Percentiles rank a stretch among this genome's conserved stretches.
phyloP scores from a whole-genome alignment of 768 basidiomycete genomes.

The Cystofilobasidium bisporidii region DNA sequence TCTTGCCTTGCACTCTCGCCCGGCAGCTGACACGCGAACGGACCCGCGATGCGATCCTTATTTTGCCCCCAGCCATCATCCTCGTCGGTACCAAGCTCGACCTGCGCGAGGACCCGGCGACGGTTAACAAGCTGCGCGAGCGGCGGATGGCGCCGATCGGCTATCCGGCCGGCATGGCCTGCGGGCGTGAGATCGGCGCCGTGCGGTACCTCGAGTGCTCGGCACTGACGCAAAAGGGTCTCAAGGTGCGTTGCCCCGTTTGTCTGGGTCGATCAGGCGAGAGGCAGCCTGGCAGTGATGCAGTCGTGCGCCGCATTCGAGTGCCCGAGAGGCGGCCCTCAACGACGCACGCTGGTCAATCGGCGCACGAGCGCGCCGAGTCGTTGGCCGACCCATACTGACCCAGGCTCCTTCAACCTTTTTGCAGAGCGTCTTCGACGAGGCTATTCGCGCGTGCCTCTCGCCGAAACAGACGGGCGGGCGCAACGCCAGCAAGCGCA shows the following conservation, averaged over 20 bases:
- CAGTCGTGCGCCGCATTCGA: too few relatives aligned
- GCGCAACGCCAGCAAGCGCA: neutral
- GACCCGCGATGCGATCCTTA: too few relatives aligned
- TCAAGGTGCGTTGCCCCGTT: constrained; percentile 44
- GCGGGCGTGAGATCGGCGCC: constrained; percentile 88
- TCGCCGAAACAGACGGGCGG: constrained; percentile 32
- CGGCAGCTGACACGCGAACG: too few relatives aligned
- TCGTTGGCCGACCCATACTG: too few relatives aligned
- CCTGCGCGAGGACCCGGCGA: constrained; percentile 85
- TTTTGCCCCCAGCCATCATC: constrained; percentile 7
- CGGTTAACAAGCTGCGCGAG: constrained; percentile 85
- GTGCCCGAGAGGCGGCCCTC: too few relatives aligned
- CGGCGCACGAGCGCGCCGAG: too few relatives aligned
- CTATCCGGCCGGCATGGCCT: constrained; percentile 79
- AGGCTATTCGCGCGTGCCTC: constrained; percentile 87
- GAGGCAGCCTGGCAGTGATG: too few relatives aligned
- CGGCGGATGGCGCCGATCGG: constrained; percentile 94
- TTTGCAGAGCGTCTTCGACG: constrained; percentile 84
- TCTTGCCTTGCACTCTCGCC: too few relatives aligned
- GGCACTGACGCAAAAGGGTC: constrained; percentile 90
- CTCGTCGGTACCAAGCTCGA: constrained; percentile 44
- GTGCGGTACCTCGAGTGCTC: constrained; percentile 96
- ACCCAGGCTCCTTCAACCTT: neutral
- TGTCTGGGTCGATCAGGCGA: neutral
- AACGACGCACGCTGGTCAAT: too few relatives aligned